These are phyloP conservation scores for Penicillium silybi DNA, from an alignment of 495 filamentous ascomycete species.

Conservation along the genomic window DNA sequence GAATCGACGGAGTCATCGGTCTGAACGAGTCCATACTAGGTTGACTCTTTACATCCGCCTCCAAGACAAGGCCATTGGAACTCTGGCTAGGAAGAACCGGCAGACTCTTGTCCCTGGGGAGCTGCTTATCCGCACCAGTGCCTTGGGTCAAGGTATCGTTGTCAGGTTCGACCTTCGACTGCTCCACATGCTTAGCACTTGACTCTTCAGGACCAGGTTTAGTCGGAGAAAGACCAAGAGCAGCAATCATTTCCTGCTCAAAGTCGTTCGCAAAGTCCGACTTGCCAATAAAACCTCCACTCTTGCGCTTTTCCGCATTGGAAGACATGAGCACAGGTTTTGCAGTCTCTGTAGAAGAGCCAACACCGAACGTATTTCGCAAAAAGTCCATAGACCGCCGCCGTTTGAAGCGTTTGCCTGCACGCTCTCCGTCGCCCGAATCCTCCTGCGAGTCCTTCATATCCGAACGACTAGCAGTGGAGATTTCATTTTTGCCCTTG, in stretches of 20 bases:
- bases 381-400: slow-evolving; percentile 4
- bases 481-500: slow-evolving; percentile 11
- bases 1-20: slow-evolving; percentile 9
- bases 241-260: slow-evolving; percentile 25
- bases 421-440: slow-evolving; percentile 4
- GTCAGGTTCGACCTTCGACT: background rate
- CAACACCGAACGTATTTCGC: background rate
- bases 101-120: slow-evolving; percentile 1
- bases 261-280: slow-evolving; percentile 11
- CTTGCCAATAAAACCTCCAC: background rate
- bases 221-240: slow-evolving; percentile 23
- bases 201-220: slow-evolving; percentile 6
- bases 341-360: background rate
- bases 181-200: background rate
- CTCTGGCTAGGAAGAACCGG: slow-evolving; percentile 1
- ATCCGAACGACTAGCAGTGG: background rate
- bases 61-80: background rate
- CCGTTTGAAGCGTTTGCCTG: slow-evolving; percentile 7
- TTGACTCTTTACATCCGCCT: background rate
- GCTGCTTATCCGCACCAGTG: background rate
- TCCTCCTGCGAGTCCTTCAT: slow-evolving; percentile 5
- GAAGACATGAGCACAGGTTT: background rate
- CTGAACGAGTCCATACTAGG: background rate
- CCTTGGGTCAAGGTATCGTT: background rate
- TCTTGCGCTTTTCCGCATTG: background rate